Conservation (phyloP, 352 stramenopile species). For the Saprolegnia parasitica region DNA sequence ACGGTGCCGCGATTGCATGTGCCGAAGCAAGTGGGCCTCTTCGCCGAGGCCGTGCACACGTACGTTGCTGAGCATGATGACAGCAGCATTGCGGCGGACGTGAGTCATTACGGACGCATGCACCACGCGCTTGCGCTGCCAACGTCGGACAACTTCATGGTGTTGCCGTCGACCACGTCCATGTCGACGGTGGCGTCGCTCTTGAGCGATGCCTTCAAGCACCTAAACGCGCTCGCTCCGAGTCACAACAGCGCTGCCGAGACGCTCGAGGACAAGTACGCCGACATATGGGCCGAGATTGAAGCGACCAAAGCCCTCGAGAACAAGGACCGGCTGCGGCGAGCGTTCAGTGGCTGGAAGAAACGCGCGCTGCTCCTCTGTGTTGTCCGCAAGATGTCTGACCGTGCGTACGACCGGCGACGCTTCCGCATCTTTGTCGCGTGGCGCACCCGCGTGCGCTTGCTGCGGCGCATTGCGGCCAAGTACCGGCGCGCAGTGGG, state of each 20-base stretch:
- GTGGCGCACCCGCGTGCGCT: neutral
- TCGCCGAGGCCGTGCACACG: neutral
- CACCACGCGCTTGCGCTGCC: slow-evolving; percentile 4
- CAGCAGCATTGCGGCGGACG: slow-evolving; percentile 5
- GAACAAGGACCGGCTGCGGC: neutral
- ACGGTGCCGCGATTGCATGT: slow-evolving; percentile 14
- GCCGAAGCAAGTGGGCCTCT: neutral
- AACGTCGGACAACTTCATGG: neutral
- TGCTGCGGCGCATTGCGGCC: neutral
- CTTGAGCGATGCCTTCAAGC: slow-evolving; percentile 5
- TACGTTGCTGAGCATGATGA: slow-evolving; percentile 1
- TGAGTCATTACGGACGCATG: neutral
- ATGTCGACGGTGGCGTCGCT: slow-evolving; percentile 16
- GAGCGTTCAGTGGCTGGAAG: neutral
- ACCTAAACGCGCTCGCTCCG: neutral
- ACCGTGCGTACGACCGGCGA: neutral
- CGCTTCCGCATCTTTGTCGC: neutral
- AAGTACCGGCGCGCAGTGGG: neutral
- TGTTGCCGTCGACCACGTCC: slow-evolving; percentile 8
- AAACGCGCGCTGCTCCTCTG: neutral
- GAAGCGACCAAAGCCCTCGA: neutral
- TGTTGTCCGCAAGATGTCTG: neutral
- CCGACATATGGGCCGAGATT: slow-evolving; percentile 26
- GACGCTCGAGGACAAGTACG: slow-evolving; percentile 20
- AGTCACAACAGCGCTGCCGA: neutral